These are phyloP conservation scores for Sclerotinia subarctica DNA, from an alignment of 2,329 filamentous ascomycete species.

Conservation along the genomic window DNA sequence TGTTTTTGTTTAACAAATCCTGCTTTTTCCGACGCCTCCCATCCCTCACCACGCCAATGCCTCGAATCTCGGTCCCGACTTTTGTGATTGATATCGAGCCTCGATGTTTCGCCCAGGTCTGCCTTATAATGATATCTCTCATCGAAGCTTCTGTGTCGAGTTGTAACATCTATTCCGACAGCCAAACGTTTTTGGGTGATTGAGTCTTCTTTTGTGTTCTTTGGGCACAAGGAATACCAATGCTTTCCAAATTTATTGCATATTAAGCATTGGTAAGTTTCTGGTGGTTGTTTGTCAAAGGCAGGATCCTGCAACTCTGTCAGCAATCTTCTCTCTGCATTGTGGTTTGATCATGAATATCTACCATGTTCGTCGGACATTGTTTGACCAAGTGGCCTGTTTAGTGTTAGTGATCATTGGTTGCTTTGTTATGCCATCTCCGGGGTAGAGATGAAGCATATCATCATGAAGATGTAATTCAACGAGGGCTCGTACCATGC, in stretches of 20 bases:
- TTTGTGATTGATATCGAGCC: not conserved
- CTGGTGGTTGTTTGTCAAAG: slow-evolving; percentile 39
- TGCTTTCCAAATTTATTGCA: slow-evolving; percentile 41
- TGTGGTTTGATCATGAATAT: not conserved
- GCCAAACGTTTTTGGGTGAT: slow-evolving; percentile 38
- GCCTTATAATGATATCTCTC: not conserved
- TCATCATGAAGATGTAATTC: not conserved
- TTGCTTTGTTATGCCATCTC: not conserved
- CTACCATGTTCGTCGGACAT: slow-evolving; percentile 44
- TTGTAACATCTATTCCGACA: slow-evolving; percentile 18
- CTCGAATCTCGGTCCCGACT: not conserved
- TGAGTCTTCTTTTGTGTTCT: slow-evolving; percentile 38
- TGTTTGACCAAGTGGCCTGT: slow-evolving; percentile 42
- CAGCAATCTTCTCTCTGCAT: not conserved
- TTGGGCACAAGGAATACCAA: slow-evolving; percentile 41
- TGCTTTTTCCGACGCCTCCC: not conserved
- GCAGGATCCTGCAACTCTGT: slow-evolving; percentile 35
- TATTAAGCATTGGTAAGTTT: slow-evolving; percentile 39
- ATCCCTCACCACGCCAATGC: not conserved
- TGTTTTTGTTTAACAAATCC: not conserved
- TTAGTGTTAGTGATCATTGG: slow-evolving; percentile 10
- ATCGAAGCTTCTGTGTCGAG: not conserved
- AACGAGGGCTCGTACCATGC: slow-evolving; percentile 26
- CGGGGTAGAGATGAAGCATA: not conserved
- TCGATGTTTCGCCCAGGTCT: not conserved